Evolutionary conservation across 305 asterid genomes (phyloP).

Genomic region (Solanum hybrid): DNA sequence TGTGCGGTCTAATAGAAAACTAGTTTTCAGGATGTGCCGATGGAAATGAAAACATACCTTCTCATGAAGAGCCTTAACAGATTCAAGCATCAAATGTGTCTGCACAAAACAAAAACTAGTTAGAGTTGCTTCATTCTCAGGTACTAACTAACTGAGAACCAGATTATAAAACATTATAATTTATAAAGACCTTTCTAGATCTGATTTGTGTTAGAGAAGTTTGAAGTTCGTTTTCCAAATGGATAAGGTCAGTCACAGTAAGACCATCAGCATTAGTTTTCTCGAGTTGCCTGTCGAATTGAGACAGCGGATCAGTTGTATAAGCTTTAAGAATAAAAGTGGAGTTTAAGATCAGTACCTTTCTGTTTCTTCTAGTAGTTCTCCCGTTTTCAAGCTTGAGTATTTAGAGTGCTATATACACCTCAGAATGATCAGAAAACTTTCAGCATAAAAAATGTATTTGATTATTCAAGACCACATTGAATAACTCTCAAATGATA

Average conservation of each 20-base stretch:
- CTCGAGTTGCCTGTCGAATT: slow-evolving; percentile 27
- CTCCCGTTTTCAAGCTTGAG: slow-evolving; percentile 17
- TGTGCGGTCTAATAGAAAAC: too few species aligned
- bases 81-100: slow-evolving; percentile 27
- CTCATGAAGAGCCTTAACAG: slow-evolving; percentile 23
- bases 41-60: slow-evolving; percentile 18
- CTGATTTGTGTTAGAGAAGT: slow-evolving; percentile 32
- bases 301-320: neutral
- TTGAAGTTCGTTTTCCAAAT: slow-evolving; percentile 40
- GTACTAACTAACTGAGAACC: neutral
- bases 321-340: neutral
- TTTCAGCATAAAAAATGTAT: neutral
- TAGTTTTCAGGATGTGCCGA: neutral
- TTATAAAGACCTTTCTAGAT: slow-evolving; percentile 28
- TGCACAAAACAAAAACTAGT: slow-evolving; percentile 7
- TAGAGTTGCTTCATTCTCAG: neutral
- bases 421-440: neutral
- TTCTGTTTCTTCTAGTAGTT: slow-evolving; percentile 39
- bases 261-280: slow-evolving; percentile 23
- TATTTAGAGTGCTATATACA: slow-evolving; percentile 7
- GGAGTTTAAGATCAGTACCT: slow-evolving; percentile 19
- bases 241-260: slow-evolving; percentile 25
- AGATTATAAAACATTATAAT: neutral
- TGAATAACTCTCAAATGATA: neutral
- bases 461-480: neutral